Evolutionary conservation across 306 rosid genomes (phyloP).

Genomic region (Neltuma alba): DNA sequence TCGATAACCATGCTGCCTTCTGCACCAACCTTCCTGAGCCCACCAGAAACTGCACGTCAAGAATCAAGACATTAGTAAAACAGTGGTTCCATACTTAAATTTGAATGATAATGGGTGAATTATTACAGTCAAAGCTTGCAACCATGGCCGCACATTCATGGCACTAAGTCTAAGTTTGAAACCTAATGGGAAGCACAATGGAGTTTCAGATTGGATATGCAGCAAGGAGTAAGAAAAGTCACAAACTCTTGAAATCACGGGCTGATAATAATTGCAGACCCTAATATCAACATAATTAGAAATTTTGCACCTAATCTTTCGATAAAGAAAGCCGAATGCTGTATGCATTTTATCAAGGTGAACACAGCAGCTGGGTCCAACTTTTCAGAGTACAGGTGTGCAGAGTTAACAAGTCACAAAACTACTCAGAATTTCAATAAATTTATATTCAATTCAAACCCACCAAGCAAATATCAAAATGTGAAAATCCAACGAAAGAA

Average conservation of each 20-base stretch:
- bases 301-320: constrained; percentile 5
- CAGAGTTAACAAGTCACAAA: neutral
- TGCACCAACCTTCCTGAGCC: constrained; percentile 43
- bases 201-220: neutral
- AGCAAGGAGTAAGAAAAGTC: neutral
- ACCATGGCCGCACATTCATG: neutral
- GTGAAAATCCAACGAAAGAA: constrained; percentile 3
- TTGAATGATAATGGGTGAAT: constrained; percentile 10
- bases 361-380: constrained; percentile 25
- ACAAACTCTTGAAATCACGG: neutral
- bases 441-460: neutral
- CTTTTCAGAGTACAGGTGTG: neutral
- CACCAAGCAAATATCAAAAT: neutral
- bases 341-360: constrained; percentile 13
- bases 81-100: neutral
- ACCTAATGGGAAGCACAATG: neutral
- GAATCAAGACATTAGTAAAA: constrained; percentile 27
- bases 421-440: neutral
- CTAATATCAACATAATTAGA: neutral
- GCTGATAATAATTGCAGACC: constrained; percentile 7
- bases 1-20: constrained; percentile 80
- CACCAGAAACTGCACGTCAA: constrained; percentile 47
- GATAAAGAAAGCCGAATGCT: constrained; percentile 10
- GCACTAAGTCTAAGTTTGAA: neutral
- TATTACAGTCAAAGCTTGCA: constrained; percentile 11